These are phyloP conservation scores for Quercus bicolor DNA, from an alignment of 306 rosid genomes.

Conservation along the genomic window DNA sequence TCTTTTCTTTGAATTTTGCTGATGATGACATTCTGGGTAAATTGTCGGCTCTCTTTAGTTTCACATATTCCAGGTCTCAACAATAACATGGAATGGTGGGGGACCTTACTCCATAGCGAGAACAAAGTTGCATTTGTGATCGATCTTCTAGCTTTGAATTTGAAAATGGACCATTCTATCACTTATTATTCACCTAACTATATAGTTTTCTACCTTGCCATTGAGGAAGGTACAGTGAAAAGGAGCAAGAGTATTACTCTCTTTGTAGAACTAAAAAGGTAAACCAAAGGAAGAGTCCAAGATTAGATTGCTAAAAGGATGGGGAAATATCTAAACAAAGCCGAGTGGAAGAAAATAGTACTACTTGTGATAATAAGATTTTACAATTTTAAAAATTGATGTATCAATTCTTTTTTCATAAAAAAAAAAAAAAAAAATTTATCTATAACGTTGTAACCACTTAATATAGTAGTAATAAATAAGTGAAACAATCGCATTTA, in stretches of 20 bases:
- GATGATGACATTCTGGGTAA: conserved; percentile 22
- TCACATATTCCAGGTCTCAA: conserved; percentile 25
- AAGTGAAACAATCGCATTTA: too few relatives aligned
- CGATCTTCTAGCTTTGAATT: conserved; percentile 7
- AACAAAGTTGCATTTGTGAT: neutral
- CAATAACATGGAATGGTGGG: conserved; percentile 29
- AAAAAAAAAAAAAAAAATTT: too few relatives aligned
- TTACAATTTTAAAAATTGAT: too few relatives aligned
- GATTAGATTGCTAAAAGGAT: neutral
- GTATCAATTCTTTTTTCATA: too few relatives aligned
- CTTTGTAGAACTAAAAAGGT: neutral
- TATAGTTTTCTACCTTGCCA: conserved; percentile 11
- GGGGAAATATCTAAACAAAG: neutral
- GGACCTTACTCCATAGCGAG: conserved; percentile 4
- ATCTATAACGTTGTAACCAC: too few relatives aligned
- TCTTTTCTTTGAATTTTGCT: conserved; percentile 17
- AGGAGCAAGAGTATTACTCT: neutral
- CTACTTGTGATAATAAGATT: too few relatives aligned
- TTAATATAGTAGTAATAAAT: too few relatives aligned
- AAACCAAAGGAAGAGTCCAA: neutral
- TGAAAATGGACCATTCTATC: conserved; percentile 16
- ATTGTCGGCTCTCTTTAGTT: conserved; percentile 20
- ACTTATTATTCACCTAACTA: conserved; percentile 5
- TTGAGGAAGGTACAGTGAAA: neutral
- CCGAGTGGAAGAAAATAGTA: too few relatives aligned